Conservation (phyloP, 2,329 filamentous ascomycete genomes). For the Exophiala lecanii-corni region DNA sequence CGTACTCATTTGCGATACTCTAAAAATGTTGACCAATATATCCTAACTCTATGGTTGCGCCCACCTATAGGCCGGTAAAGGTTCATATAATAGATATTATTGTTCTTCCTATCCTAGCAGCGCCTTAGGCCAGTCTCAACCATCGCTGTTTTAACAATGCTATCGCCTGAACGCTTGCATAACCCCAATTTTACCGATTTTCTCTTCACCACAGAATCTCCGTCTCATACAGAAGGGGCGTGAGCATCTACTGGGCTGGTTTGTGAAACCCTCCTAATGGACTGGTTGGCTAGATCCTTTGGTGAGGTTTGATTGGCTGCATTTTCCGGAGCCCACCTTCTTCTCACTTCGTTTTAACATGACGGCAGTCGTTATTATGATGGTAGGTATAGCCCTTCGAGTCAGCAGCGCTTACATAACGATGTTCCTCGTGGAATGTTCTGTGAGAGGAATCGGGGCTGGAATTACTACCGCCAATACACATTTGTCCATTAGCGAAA, state of each 20-base stretch:
- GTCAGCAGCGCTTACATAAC: constrained; percentile 26
- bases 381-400: constrained; percentile 34
- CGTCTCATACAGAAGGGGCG: too few relatives aligned
- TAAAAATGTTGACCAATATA: neutral
- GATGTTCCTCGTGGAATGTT: constrained; percentile 32
- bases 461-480: constrained; percentile 18
- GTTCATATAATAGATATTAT: too few relatives aligned
- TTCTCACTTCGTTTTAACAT: constrained; percentile 31
- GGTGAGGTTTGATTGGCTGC: constrained; percentile 8
- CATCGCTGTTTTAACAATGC: too few relatives aligned
- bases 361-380: constrained; percentile 33
- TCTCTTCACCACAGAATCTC: too few relatives aligned
- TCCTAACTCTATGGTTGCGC: too few relatives aligned
- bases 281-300: constrained; percentile 5
- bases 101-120: too few relatives aligned
- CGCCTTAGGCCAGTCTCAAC: too few relatives aligned
- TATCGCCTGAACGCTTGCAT: too few relatives aligned
- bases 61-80: too few relatives aligned
- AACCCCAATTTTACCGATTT: too few relatives aligned
- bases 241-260: neutral
- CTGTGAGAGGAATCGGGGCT: constrained; percentile 36
- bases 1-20: neutral
- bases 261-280: neutral
- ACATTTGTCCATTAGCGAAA: constrained; percentile 12
- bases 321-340: constrained; percentile 7